Percentiles rank a stretch among this genome's conserved stretches.
These are phyloP conservation scores for Candida sojae DNA, from an alignment of 1,139 yeast genomes.

Conservation along the genomic window DNA sequence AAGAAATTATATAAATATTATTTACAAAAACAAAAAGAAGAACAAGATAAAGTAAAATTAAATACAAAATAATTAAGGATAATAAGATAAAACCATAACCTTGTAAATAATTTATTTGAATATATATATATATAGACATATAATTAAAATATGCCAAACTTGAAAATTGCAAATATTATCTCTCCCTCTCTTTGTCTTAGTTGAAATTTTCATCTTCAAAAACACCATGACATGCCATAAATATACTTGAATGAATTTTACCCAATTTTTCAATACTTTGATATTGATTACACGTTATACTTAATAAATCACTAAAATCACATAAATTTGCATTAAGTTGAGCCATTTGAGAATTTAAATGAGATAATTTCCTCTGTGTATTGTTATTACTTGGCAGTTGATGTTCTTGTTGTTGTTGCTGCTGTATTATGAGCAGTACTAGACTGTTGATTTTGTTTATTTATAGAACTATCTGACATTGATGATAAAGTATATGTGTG, in stretches of 20 bases:
- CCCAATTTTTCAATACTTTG: slow-evolving; percentile 58
- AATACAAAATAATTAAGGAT: background rate
- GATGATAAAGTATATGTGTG: no score
- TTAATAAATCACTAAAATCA: slow-evolving; percentile 56
- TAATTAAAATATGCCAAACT: no score
- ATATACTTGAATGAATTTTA: slow-evolving; percentile 60
- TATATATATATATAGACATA: background rate
- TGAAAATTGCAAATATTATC: no score
- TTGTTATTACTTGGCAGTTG: background rate
- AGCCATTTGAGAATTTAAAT: slow-evolving; percentile 62
- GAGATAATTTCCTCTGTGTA: slow-evolving; percentile 53
- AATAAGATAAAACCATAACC: background rate
- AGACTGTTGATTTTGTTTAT: background rate
- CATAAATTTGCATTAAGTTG: slow-evolving; percentile 60
- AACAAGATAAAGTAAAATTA: background rate
- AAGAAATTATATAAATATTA: slow-evolving; percentile 19
- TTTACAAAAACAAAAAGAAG: slow-evolving; percentile 7
- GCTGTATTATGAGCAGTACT: background rate
- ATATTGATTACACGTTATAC: slow-evolving; percentile 58
- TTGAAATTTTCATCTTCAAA: slow-evolving; percentile 50
- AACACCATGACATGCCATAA: slow-evolving; percentile 66
- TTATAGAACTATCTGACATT: background rate
- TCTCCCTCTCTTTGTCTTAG: background rate
- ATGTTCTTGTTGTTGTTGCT: background rate
- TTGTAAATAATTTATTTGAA: background rate